Evolutionary conservation across 441 rosid species (phyloP).

Genomic region (Eruca vesicaria): DNA sequence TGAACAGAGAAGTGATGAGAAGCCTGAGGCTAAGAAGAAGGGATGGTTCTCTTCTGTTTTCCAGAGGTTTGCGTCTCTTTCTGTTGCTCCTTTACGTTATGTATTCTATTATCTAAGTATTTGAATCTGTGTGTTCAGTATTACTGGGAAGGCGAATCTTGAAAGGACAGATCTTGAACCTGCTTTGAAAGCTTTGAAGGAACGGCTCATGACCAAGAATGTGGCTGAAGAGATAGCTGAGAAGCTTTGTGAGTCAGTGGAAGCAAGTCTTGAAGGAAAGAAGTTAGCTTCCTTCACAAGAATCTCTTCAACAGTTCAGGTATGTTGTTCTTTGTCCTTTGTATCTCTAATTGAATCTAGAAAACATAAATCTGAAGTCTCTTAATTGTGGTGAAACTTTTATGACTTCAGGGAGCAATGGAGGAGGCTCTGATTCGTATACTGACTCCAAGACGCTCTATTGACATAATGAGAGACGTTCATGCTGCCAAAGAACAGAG

Average conservation of each 20-base stretch:
- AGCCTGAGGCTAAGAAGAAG: constrained; percentile 72
- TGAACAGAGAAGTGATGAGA: constrained; percentile 57
- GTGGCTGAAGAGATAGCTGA: constrained; percentile 99
- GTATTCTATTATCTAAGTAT: constrained; percentile 11
- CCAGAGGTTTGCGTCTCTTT: constrained; percentile 64
- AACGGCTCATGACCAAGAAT: constrained; percentile 97
- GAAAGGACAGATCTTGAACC: constrained; percentile 90
- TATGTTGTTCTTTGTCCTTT: constrained; percentile 29
- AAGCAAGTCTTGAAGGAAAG: constrained; percentile 95
- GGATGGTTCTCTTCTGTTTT: constrained; percentile 98
- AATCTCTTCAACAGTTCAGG: constrained; percentile 96
- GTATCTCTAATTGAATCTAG: neutral
- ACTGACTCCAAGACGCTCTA: constrained; percentile 90
- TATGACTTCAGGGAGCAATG: constrained; percentile 79
- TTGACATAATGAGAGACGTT: constrained; percentile 91
- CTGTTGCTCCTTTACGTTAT: constrained; percentile 10
- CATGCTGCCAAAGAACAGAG: constrained; percentile 86
- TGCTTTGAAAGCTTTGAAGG: constrained; percentile 91
- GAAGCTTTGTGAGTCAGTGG: constrained; percentile 97
- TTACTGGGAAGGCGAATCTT: constrained; percentile 95
- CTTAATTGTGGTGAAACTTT: constrained; percentile 13
- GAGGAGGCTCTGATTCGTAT: constrained; percentile 96
- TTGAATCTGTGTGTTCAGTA: constrained; percentile 61
- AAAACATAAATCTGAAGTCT: neutral
- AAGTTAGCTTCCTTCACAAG: constrained; percentile 96